A percentile compares a stretch with the other conserved stretches of the same genome.
phyloP scores from a whole-genome alignment of 805 yeast species.

The Candida krabiensis region DNA sequence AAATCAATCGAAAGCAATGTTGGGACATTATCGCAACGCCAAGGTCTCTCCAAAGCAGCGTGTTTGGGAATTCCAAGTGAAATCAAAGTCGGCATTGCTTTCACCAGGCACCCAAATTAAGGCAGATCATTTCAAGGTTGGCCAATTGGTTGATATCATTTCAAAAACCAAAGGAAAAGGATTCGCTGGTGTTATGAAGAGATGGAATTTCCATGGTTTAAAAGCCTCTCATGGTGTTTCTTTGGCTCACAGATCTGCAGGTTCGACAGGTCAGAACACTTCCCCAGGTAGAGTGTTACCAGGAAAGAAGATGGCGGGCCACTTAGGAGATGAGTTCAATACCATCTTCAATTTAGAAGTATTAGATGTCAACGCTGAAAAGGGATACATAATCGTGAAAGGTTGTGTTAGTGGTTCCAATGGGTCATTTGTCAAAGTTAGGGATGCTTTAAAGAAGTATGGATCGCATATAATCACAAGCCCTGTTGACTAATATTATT shows the following conservation, averaged over 20 bases:
- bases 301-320: conserved; percentile 98
- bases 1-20: conserved; percentile 61
- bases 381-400: conserved; percentile 78
- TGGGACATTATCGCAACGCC: conserved; percentile 79
- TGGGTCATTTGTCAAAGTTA: conserved; percentile 68
- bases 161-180: conserved; percentile 92
- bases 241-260: conserved; percentile 89
- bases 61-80: conserved; percentile 77
- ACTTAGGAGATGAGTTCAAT: conserved; percentile 77
- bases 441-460: conserved; percentile 67
- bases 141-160: conserved; percentile 80
- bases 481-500: too few species aligned
- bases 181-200: conserved; percentile 96
- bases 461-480: conserved; percentile 29
- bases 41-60: conserved; percentile 79
- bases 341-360: conserved; percentile 79
- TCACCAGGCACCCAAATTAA: conserved; percentile 75
- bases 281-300: conserved; percentile 96
- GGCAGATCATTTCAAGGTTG: conserved; percentile 82
- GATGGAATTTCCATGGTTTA: conserved; percentile 86
- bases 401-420: conserved; percentile 93
- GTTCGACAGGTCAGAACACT: conserved; percentile 95
- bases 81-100: conserved; percentile 60
- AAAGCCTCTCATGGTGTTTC: conserved; percentile 96
- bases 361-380: conserved; percentile 75